These are phyloP conservation scores for Camellia oleifera DNA, from an alignment of 179 eudicot genomes.

Conservation along the genomic window DNA sequence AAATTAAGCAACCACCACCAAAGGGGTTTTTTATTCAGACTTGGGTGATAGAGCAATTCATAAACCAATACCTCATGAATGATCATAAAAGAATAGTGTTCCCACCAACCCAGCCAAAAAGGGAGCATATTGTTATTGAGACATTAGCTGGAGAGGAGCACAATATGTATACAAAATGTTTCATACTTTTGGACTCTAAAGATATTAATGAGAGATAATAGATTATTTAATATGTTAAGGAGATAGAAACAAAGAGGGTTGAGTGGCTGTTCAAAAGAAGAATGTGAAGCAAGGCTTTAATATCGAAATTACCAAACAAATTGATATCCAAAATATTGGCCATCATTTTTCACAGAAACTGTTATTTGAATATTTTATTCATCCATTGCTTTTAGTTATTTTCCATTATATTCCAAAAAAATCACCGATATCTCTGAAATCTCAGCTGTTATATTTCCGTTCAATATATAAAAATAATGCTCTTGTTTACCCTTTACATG, in stretches of 20 bases:
- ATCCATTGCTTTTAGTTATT: background rate
- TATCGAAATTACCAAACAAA: no score
- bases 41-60: background rate
- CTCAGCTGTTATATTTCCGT: background rate
- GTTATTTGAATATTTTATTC: background rate
- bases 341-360: no score
- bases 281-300: background rate
- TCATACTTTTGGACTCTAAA: background rate
- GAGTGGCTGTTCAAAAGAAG: background rate
- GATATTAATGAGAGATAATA: background rate
- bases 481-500: background rate
- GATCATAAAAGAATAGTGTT: background rate
- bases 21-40: background rate
- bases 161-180: background rate
- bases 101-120: constrained; percentile 5
- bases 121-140: background rate
- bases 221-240: background rate
- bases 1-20: background rate
- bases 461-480: background rate
- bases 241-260: background rate
- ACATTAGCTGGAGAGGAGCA: background rate
- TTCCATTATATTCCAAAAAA: background rate
- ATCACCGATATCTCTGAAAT: background rate
- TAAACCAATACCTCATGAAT: background rate
- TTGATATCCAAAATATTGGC: no score